Evolutionary conservation across 1,284 basidiomycete species (phyloP).

Genomic region (Pyrrhoderma lamaoense): DNA sequence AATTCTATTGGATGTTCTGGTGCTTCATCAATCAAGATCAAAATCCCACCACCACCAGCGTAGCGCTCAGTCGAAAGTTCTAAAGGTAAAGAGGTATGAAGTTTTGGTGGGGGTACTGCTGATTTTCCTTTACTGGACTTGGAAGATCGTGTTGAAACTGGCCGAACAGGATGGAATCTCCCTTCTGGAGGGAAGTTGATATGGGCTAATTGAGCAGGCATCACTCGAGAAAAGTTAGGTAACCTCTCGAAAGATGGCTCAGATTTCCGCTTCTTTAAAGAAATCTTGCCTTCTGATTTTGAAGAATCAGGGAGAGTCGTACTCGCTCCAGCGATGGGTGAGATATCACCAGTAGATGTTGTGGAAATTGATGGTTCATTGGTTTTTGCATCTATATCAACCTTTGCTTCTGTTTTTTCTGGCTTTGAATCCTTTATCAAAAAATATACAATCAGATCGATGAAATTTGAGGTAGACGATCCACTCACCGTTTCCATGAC

Average conservation of each 20-base stretch:
- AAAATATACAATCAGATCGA: background rate
- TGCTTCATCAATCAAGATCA: constrained; percentile 66
- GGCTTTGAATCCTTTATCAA: constrained; percentile 58
- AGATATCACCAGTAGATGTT: constrained; percentile 44
- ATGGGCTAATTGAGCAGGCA: constrained; percentile 81
- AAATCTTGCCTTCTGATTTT: constrained; percentile 28
- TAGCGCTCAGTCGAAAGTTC: constrained; percentile 47
- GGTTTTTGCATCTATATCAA: constrained; percentile 67
- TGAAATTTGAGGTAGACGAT: constrained; percentile 29
- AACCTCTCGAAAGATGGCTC: constrained; percentile 77
- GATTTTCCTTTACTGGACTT: constrained; percentile 32
- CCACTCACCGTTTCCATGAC: constrained; percentile 79
- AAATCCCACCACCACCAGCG: constrained; percentile 76
- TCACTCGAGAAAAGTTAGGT: constrained; percentile 89
- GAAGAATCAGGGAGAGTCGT: constrained; percentile 39
- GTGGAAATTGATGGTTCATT: constrained; percentile 39
- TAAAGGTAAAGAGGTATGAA: constrained; percentile 22
- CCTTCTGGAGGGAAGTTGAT: constrained; percentile 75
- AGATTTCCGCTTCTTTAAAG: constrained; percentile 44
- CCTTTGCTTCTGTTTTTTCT: constrained; percentile 49
- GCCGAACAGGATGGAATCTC: constrained; percentile 87
- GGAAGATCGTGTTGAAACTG: constrained; percentile 51
- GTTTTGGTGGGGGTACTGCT: constrained; percentile 23
- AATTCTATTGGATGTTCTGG: constrained; percentile 65
- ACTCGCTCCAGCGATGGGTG: constrained; percentile 45